Conservation (phyloP, 371 early-diverging fungal species). For the Mucor mucedo region DNA sequence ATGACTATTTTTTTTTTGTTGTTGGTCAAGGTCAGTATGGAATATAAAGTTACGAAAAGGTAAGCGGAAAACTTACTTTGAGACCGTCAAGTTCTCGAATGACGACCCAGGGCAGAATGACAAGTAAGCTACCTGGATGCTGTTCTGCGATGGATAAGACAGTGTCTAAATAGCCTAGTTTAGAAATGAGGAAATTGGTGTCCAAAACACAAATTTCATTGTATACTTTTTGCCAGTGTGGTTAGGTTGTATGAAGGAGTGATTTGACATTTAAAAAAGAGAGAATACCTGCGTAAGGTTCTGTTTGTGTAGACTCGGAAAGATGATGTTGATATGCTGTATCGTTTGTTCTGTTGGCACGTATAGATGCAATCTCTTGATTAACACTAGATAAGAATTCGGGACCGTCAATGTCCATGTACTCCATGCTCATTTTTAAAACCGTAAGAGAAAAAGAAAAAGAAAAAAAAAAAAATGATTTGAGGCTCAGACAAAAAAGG, state of each 20-base stretch:
- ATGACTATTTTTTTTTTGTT: not conserved
- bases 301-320: too few relatives aligned
- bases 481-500: too few relatives aligned
- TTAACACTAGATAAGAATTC: slow-evolving; percentile 43
- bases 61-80: slow-evolving; percentile 22
- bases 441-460: not conserved
- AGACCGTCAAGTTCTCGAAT: slow-evolving; percentile 45
- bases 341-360: slow-evolving; percentile 7
- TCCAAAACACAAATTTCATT: slow-evolving; percentile 38
- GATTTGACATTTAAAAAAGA: too few relatives aligned
- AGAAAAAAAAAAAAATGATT: not conserved
- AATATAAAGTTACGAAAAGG: too few relatives aligned
- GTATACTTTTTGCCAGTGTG: not conserved
- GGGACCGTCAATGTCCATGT: slow-evolving; percentile 51
- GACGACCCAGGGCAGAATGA: slow-evolving; percentile 50
- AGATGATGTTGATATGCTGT: not conserved
- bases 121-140: slow-evolving; percentile 27
- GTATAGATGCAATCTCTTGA: slow-evolving; percentile 34
- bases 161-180: slow-evolving; percentile 34
- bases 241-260: too few relatives aligned
- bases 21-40: too few relatives aligned
- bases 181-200: slow-evolving; percentile 48
- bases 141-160: slow-evolving; percentile 30
- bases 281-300: not conserved
- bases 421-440: slow-evolving; percentile 7